These are phyloP conservation scores for Lentinula raphanica DNA, from an alignment of 768 basidiomycete genomes.

Conservation along the genomic window DNA sequence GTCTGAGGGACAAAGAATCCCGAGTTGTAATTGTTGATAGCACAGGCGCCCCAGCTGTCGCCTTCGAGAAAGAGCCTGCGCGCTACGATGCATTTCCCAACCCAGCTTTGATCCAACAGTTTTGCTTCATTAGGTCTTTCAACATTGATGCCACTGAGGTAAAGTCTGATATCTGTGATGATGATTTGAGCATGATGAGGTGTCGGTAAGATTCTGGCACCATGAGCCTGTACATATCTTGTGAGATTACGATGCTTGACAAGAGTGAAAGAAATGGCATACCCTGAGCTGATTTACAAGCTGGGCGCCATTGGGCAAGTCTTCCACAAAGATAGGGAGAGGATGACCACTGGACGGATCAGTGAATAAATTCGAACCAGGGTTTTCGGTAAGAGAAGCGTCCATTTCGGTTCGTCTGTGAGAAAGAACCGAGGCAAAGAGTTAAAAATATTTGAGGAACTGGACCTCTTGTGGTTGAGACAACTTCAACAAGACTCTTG, in stretches of 20 bases:
- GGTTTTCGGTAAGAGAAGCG: neutral
- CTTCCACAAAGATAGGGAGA: neutral
- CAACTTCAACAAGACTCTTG: no score
- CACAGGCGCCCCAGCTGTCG: conserved; percentile 50
- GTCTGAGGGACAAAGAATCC: neutral
- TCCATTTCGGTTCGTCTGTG: conserved; percentile 3
- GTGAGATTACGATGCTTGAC: neutral
- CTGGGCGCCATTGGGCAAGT: neutral
- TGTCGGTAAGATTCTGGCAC: neutral
- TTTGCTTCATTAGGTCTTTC: conserved; percentile 30
- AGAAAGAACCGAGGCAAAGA: neutral
- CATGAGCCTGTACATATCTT: neutral
- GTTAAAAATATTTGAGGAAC: no score
- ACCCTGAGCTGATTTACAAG: conserved; percentile 14
- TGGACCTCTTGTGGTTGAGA: no score
- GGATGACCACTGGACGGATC: neutral
- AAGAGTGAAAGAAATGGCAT: conserved; percentile 2
- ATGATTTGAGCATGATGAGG: conserved; percentile 35
- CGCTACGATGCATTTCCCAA: conserved; percentile 35
- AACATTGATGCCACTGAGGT: neutral
- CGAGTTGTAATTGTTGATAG: neutral
- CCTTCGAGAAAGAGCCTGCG: conserved; percentile 38
- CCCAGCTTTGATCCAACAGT: conserved; percentile 54
- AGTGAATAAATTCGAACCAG: neutral
- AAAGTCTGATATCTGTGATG: neutral